phyloP scores from a whole-genome alignment of 177 flowering plant species.

The Vitis hybrid region DNA sequence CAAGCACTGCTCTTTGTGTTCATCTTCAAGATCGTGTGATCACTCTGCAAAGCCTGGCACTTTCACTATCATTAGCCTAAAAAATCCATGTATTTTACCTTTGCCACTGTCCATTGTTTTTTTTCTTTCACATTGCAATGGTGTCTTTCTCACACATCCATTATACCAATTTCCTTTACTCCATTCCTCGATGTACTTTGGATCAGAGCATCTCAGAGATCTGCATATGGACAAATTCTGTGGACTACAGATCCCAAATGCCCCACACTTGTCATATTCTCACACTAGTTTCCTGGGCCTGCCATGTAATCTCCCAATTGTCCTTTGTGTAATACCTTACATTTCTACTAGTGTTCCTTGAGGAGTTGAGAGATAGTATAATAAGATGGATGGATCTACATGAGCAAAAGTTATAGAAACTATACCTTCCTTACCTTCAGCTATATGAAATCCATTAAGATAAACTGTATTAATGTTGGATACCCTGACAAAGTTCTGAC shows the following conservation, averaged over 20 bases:
- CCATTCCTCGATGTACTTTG: too few relatives aligned
- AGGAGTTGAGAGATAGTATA: not conserved
- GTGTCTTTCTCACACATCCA: conserved; percentile 1
- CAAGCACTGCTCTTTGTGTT: conserved; percentile 11
- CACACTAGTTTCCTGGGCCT: conserved; percentile 6
- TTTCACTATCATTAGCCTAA: conserved; percentile 4
- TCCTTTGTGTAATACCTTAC: not conserved
- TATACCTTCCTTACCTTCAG: conserved; percentile 7
- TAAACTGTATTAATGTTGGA: conserved; percentile 13
- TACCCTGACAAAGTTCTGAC: conserved; percentile 29
- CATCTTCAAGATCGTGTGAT: conserved; percentile 2
- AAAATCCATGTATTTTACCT: conserved; percentile 11
- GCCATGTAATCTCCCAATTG: conserved; percentile 14
- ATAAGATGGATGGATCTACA: not conserved
- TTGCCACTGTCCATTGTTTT: not conserved
- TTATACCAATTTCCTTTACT: too few relatives aligned
- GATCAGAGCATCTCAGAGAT: too few relatives aligned
- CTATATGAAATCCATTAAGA: conserved; percentile 20
- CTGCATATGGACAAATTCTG: too few relatives aligned
- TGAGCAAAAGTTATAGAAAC: too few relatives aligned
- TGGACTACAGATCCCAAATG: too few relatives aligned
- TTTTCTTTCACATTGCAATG: conserved; percentile 16
- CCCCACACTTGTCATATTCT: too few relatives aligned
- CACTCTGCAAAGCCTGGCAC: conserved; percentile 14
- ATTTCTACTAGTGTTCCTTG: conserved; percentile 9